Conservation (phyloP, 2,329 filamentous ascomycete genomes). For the Cladophialophora yegresii region DNA sequence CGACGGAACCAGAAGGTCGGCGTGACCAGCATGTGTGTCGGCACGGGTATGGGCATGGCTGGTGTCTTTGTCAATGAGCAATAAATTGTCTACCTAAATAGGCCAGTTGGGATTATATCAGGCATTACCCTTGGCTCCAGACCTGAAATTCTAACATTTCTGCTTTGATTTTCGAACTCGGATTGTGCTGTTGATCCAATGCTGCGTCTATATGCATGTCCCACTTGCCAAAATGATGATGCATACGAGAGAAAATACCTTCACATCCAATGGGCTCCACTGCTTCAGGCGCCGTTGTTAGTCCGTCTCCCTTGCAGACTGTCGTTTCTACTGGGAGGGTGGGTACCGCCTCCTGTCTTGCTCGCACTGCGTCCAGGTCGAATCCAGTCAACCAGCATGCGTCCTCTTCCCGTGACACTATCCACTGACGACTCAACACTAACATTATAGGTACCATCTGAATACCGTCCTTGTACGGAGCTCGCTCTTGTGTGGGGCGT, state of each 20-base stretch:
- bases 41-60: slow-evolving; percentile 80
- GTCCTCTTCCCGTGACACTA: slow-evolving; percentile 16
- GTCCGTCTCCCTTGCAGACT: slow-evolving; percentile 2
- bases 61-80: slow-evolving; percentile 71
- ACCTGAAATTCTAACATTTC: not conserved
- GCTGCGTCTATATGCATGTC: not conserved
- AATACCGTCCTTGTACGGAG: slow-evolving; percentile 22
- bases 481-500: slow-evolving; percentile 1
- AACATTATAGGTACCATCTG: slow-evolving; percentile 19
- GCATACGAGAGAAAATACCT: not conserved
- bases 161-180: not conserved
- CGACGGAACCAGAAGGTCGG: slow-evolving; percentile 81
- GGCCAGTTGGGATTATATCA: not conserved
- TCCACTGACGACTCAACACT: slow-evolving; percentile 23
- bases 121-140: not conserved
- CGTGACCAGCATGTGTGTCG: slow-evolving; percentile 93
- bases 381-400: slow-evolving; percentile 33
- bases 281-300: not conserved
- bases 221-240: not conserved
- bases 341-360: not conserved
- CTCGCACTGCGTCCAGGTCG: slow-evolving; percentile 15
- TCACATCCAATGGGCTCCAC: not conserved
- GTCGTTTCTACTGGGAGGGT: slow-evolving; percentile 1
- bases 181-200: not conserved
- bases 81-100: not conserved